Conservation (phyloP, 176 grass and related monocot species). For the Oryza coarctata region DNA sequence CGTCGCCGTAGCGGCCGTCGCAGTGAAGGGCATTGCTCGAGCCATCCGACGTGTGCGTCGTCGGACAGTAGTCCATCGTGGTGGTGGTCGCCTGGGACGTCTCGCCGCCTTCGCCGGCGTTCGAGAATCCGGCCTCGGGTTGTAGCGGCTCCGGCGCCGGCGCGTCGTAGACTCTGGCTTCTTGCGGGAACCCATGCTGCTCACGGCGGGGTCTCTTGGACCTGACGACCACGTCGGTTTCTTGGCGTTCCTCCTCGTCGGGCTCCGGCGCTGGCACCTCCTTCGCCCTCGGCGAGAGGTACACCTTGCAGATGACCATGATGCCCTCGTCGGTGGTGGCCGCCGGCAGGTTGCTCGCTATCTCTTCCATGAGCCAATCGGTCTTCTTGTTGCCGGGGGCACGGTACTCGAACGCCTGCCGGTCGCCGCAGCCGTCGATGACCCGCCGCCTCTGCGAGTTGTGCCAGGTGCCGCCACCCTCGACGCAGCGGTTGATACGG, state of each 20-base stretch:
- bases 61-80: neutral
- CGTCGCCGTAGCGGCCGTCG: neutral
- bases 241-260: neutral
- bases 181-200: too few species aligned
- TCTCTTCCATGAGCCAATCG: neutral
- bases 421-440: neutral
- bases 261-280: neutral
- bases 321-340: neutral
- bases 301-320: conserved; percentile 12
- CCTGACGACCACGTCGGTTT: neutral
- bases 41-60: neutral
- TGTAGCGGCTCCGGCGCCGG: too few species aligned
- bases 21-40: neutral
- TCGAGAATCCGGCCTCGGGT: too few species aligned
- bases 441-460: too few species aligned
- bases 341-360: neutral
- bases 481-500: neutral
- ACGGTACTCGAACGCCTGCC: conserved; percentile 18
- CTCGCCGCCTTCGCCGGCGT: neutral
- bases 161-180: too few species aligned
- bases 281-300: neutral
- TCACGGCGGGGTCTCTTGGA: neutral
- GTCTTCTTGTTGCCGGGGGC: neutral
- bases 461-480: neutral
- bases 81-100: neutral